Percentiles rank a stretch among this genome's conserved stretches.
Evolutionary conservation across 208 protist species (phyloP).

Genomic region (Histomonas meleagridis): DNA sequence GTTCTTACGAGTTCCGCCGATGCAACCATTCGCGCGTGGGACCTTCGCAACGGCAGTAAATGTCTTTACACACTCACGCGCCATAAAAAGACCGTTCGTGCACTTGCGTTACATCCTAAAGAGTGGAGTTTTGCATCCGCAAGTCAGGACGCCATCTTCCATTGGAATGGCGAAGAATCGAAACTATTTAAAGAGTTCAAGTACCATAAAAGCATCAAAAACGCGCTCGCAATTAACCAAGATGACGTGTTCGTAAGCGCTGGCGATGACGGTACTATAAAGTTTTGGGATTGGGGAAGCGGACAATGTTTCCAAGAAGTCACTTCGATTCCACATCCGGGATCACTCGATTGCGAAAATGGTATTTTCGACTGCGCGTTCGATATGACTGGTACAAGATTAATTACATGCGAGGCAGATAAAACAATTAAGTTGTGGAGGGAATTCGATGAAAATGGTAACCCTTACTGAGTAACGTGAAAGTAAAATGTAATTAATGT

Average conservation of each 20-base stretch:
- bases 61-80: constrained; percentile 71
- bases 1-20: constrained; percentile 76
- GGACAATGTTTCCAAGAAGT: constrained; percentile 70
- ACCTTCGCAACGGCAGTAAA: constrained; percentile 53
- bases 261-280: constrained; percentile 64
- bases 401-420: constrained; percentile 91
- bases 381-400: constrained; percentile 82
- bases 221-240: constrained; percentile 64
- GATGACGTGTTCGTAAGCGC: constrained; percentile 77
- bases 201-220: constrained; percentile 66
- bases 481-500: too few relatives aligned
- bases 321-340: constrained; percentile 55
- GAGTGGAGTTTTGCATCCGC: constrained; percentile 78
- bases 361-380: constrained; percentile 75
- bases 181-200: background rate
- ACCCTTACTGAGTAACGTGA: background rate
- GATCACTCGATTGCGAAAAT: constrained; percentile 68
- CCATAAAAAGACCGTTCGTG: constrained; percentile 92
- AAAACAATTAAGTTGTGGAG: constrained; percentile 83
- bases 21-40: constrained; percentile 75
- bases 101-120: constrained; percentile 65
- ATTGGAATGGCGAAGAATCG: constrained; percentile 4
- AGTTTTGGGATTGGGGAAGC: constrained; percentile 91
- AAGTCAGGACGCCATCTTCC: constrained; percentile 75
- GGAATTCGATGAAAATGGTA: constrained; percentile 41